phyloP scores from a whole-genome alignment of 257 asterid species.

The Lithospermum erythrorhizon region DNA sequence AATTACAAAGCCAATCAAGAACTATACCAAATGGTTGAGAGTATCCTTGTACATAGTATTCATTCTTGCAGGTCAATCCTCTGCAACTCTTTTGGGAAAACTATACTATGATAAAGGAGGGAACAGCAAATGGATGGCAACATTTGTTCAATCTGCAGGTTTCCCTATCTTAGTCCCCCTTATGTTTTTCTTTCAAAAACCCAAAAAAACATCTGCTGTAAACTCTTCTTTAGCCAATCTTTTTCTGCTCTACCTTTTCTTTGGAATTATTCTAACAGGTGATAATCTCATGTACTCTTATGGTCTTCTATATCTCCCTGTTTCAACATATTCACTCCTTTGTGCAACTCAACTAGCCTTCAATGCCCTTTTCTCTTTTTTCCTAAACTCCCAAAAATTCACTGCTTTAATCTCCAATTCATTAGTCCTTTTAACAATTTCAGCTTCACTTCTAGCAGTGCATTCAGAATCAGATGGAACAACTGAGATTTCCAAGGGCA shows the following conservation, averaged over 20 bases:
- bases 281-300: constrained; percentile 29
- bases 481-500: constrained; percentile 7
- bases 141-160: constrained; percentile 29
- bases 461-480: constrained; percentile 18
- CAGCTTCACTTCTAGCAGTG: constrained; percentile 29
- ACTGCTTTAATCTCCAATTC: constrained; percentile 29
- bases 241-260: constrained; percentile 15
- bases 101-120: constrained; percentile 31
- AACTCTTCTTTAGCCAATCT: not conserved
- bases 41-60: constrained; percentile 14
- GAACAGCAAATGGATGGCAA: constrained; percentile 36
- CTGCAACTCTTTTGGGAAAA: constrained; percentile 29
- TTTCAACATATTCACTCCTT: constrained; percentile 31
- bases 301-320: constrained; percentile 28
- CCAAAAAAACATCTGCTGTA: constrained; percentile 4
- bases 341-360: constrained; percentile 34
- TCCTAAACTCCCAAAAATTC: constrained; percentile 27
- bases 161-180: constrained; percentile 25
- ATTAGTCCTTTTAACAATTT: constrained; percentile 22
- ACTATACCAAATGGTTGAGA: constrained; percentile 22
- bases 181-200: constrained; percentile 9
- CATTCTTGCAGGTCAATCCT: constrained; percentile 25
- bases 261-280: constrained; percentile 24
- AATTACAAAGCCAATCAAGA: not conserved
- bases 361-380: constrained; percentile 25